phyloP scores from a whole-genome alignment of 345 rosid genomes.

The Salix koriyanagi region DNA sequence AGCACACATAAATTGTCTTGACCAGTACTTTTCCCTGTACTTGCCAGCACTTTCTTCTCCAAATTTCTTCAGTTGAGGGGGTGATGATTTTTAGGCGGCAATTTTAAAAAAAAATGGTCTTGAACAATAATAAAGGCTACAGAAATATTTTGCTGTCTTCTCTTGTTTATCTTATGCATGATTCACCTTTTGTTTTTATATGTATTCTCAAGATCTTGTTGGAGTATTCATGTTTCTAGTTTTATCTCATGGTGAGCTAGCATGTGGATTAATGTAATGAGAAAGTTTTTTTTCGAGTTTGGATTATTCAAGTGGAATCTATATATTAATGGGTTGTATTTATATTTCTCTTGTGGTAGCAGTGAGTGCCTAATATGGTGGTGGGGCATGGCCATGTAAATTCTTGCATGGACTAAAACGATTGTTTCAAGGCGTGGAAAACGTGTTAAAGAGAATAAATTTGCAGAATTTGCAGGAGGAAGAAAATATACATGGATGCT shows the following conservation, averaged over 20 bases:
- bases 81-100: conserved; percentile 40
- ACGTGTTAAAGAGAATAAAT: conserved; percentile 7
- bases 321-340: conserved; percentile 16
- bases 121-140: conserved; percentile 13
- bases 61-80: conserved; percentile 37
- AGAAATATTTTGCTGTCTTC: conserved; percentile 22
- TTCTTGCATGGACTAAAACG: conserved; percentile 29
- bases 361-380: neutral
- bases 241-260: conserved; percentile 5
- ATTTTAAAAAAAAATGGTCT: conserved; percentile 1
- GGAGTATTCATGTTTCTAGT: neutral
- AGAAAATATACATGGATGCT: neutral
- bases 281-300: conserved; percentile 4
- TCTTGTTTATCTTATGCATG: conserved; percentile 26
- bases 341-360: conserved; percentile 4
- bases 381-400: neutral
- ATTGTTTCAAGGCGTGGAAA: conserved; percentile 9
- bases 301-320: conserved; percentile 14
- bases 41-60: conserved; percentile 51
- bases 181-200: conserved; percentile 15
- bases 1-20: neutral
- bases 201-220: conserved; percentile 7
- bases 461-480: conserved; percentile 15
- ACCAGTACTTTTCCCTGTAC: conserved; percentile 24
- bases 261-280: neutral